These are phyloP conservation scores for Nitzschia sp. DNA, from an alignment of 108 stramenopile species.

Conservation along the genomic window DNA sequence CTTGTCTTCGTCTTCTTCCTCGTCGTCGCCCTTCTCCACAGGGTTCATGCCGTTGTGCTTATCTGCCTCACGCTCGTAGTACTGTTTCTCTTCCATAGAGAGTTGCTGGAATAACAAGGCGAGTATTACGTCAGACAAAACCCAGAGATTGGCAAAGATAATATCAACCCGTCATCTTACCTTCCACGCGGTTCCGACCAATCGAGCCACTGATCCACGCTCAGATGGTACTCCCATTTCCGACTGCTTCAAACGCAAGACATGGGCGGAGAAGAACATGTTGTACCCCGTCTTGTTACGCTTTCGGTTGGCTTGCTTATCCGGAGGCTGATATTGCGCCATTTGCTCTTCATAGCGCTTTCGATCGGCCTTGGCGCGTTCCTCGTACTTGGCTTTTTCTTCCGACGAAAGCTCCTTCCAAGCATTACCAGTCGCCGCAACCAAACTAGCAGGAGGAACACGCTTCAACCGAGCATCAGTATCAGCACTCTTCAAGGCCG, in stretches of 20 bases:
- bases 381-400: slow-evolving; percentile 76
- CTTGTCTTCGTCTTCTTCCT: slow-evolving; percentile 49
- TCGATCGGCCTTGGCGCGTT: slow-evolving; percentile 67
- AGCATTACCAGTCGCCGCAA: slow-evolving; percentile 65
- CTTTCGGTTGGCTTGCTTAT: slow-evolving; percentile 68
- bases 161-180: slow-evolving; percentile 14
- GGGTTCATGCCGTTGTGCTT: slow-evolving; percentile 71
- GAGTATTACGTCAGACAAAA: neutral
- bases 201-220: slow-evolving; percentile 70
- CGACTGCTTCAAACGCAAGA: slow-evolving; percentile 63
- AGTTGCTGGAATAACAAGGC: slow-evolving; percentile 34
- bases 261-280: slow-evolving; percentile 82
- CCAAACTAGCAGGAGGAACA: slow-evolving; percentile 71
- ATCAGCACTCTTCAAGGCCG: slow-evolving; percentile 72
- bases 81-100: slow-evolving; percentile 70
- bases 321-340: slow-evolving; percentile 78
- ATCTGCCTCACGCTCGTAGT: slow-evolving; percentile 79
- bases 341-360: slow-evolving; percentile 80
- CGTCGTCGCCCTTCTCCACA: slow-evolving; percentile 50
- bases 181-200: slow-evolving; percentile 86
- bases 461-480: slow-evolving; percentile 56
- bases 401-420: slow-evolving; percentile 72
- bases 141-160: neutral
- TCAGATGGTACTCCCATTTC: slow-evolving; percentile 71
- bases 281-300: slow-evolving; percentile 83